Percentiles rank a stretch among this genome's conserved stretches.
phyloP scores from a whole-genome alignment of 2,329 filamentous ascomycete species.

The Fusarium sp. region DNA sequence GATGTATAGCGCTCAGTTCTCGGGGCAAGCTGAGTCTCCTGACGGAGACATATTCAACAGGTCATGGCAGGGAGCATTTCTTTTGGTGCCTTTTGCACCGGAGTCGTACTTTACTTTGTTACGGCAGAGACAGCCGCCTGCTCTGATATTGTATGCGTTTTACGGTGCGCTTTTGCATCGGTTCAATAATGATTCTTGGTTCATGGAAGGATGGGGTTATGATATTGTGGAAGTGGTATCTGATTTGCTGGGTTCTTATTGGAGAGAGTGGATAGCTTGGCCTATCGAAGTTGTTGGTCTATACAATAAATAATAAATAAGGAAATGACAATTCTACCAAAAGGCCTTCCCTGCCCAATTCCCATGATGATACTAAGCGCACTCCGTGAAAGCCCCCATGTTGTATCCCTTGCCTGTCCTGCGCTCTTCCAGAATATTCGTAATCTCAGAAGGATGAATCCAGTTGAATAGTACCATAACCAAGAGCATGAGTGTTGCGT shows the following conservation, averaged over 20 bases:
- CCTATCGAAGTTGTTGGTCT: neutral
- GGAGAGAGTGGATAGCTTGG: constrained; percentile 16
- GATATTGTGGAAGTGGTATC: constrained; percentile 8
- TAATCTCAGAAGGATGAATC: constrained; percentile 45
- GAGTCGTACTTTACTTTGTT: constrained; percentile 3
- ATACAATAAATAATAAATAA: no score
- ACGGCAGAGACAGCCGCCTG: constrained; percentile 3
- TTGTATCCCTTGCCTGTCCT: neutral
- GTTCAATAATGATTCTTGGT: constrained; percentile 1
- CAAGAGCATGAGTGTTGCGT: constrained; percentile 49
- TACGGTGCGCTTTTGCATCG: constrained; percentile 8
- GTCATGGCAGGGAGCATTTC: neutral
- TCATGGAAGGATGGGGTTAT: constrained; percentile 15
- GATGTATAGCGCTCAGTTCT: constrained; percentile 11
- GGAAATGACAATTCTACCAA: neutral
- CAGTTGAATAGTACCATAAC: constrained; percentile 60
- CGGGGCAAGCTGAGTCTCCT: neutral
- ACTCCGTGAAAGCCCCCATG: neutral
- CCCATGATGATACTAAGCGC: neutral
- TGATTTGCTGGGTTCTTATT: constrained; percentile 5
- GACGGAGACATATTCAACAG: neutral
- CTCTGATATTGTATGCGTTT: neutral
- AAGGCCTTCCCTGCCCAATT: no score
- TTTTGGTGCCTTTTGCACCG: neutral
- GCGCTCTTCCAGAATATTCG: neutral